Evolutionary conservation across 2,329 filamentous ascomycete genomes (phyloP), one percentile per base, ranked within the genome.

Genomic region (Ceratocystiopsis sp.): DNA sequence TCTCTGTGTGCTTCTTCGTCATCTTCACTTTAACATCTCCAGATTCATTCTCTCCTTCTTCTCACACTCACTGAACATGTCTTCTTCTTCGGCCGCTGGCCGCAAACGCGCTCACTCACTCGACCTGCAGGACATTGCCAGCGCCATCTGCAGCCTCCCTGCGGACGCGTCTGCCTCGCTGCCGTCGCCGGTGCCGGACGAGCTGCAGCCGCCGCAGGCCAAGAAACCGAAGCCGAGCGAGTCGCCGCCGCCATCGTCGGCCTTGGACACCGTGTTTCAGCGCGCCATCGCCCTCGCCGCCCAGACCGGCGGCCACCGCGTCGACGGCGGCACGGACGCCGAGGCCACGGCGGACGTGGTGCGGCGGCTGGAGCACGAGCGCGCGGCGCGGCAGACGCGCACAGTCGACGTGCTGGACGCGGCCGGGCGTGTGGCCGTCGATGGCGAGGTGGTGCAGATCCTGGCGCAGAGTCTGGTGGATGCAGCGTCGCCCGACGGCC

Each of bases 381-480:
- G 2, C 17, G 14, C 17, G 17, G 42, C 41, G 2, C 43, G 48
- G 25, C 32, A 19, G 12, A 18, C 35, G n/a, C 36, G 42, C 1
- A 19, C 45, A 3, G 14, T 16, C n/a, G 40, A n/a, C 1, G 37
- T 4, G 6, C 17, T 48, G 14, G 19, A 42, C 12, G 43, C 40
- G 2, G 34, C 32, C 14, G 43, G 38, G 42, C 40, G 37, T 40
- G 36, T 42, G 2, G 18, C 42, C 18, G 16, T 21, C 8, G 35
- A 41, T 33, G 35, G 15, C 8, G 37, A 14, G 9, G 11, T 42
- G 1, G 19, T 45, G 3, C 21, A 35, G 3, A 37, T 48, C 11
- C 39, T 48, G 16, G 41, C 43, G 14, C 47, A 48, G 36, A 45
- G 45, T 17, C 29, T 50, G 4, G 29, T 25, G n/a, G n/a, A 21